phyloP scores from a whole-genome alignment of 805 yeast genomes.

The Schizosaccharomyces japonicus region DNA sequence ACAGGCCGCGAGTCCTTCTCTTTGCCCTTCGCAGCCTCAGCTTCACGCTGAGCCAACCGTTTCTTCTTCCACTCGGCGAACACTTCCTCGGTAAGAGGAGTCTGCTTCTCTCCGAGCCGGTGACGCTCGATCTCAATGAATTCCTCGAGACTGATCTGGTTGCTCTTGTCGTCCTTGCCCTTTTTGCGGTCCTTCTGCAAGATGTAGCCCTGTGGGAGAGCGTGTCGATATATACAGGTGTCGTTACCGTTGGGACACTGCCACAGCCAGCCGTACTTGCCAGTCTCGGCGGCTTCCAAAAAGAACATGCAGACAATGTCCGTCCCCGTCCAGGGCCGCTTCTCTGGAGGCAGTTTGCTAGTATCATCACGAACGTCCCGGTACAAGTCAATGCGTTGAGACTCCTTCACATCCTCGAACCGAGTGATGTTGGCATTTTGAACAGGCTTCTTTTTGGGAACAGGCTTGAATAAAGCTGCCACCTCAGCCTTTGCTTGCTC shows the following conservation, averaged over 20 bases:
- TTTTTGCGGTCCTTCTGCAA: slow-evolving; percentile 92
- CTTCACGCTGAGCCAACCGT: slow-evolving; percentile 23
- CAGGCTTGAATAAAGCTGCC: slow-evolving; percentile 42
- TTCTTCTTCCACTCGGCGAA: slow-evolving; percentile 65
- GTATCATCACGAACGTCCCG: slow-evolving; percentile 50
- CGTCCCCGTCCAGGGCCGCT: slow-evolving; percentile 52
- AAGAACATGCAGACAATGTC: slow-evolving; percentile 84
- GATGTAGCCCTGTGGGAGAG: slow-evolving; percentile 89
- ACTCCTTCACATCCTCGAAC: slow-evolving; percentile 28
- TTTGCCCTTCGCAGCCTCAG: slow-evolving; percentile 23
- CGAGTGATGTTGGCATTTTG: slow-evolving; percentile 97
- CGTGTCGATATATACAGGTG: slow-evolving; percentile 80
- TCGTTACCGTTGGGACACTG: slow-evolving; percentile 84
- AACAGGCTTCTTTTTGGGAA: slow-evolving; percentile 53
- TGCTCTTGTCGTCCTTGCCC: slow-evolving; percentile 60
- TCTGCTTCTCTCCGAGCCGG: slow-evolving; percentile 43
- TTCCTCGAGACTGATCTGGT: slow-evolving; percentile 83
- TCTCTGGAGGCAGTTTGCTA: slow-evolving; percentile 76
- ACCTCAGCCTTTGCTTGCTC: slow-evolving; percentile 80
- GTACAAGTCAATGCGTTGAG: slow-evolving; percentile 74
- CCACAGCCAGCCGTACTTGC: slow-evolving; percentile 99
- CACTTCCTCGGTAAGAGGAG: slow-evolving; percentile 67
- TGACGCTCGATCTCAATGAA: slow-evolving; percentile 84
- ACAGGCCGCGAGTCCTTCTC: slow-evolving; percentile 11
- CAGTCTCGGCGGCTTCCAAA: slow-evolving; percentile 90